Evolutionary conservation across 1,139 yeast species (phyloP).

Genomic region (Suhomyces chickasaworum): DNA sequence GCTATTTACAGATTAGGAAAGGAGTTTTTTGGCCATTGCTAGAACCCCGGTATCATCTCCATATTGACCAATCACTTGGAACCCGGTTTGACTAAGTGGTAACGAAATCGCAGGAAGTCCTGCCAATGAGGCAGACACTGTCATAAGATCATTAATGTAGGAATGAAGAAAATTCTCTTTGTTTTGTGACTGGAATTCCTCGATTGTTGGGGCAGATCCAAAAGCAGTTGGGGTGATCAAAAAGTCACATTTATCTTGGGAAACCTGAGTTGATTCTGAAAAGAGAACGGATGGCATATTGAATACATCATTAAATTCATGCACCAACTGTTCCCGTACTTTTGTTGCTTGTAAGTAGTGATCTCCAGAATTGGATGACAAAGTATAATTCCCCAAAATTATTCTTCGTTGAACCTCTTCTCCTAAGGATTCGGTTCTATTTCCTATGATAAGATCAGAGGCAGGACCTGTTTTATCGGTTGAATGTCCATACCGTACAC

Average conservation of each 20-base stretch:
- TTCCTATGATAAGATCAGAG: conserved; percentile 49
- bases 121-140: conserved; percentile 89
- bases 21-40: conserved; percentile 11
- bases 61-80: conserved; percentile 83
- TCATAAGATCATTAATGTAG: conserved; percentile 79
- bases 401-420: conserved; percentile 81
- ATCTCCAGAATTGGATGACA: conserved; percentile 76
- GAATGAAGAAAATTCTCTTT: conserved; percentile 55
- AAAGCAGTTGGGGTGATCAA: conserved; percentile 74
- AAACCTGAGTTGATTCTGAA: conserved; percentile 4
- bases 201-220: conserved; percentile 56
- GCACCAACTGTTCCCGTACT: conserved; percentile 58
- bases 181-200: conserved; percentile 37
- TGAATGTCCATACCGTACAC: conserved; percentile 76
- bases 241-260: conserved; percentile 59
- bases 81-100: conserved; percentile 59
- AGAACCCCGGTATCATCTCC: conserved; percentile 76
- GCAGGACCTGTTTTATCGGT: conserved; percentile 23
- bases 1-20: conserved; percentile 12
- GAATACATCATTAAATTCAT: conserved; percentile 70
- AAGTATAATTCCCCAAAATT: conserved; percentile 79
- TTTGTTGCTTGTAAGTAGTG: conserved; percentile 78
- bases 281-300: conserved; percentile 42
- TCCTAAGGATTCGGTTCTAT: conserved; percentile 73
- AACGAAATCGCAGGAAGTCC: conserved; percentile 85